Conservation (phyloP, 805 yeast species). For the Suhomyces sp. region DNA sequence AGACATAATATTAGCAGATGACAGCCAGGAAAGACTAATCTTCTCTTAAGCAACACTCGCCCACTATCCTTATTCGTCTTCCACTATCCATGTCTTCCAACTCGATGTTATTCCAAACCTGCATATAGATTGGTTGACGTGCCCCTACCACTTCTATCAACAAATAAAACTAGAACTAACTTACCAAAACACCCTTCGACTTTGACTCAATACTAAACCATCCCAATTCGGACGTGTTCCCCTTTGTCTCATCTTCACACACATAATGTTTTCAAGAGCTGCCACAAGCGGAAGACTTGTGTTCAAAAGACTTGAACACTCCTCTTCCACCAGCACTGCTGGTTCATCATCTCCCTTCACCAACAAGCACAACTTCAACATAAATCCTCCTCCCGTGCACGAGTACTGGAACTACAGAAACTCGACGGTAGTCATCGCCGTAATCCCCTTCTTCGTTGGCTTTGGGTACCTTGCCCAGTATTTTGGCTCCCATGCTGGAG, state of each 20-base stretch:
- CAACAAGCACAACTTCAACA: slow-evolving; percentile 43
- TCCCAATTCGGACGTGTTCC: no score
- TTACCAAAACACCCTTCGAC: no score
- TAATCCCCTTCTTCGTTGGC: slow-evolving; percentile 36
- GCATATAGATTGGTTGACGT: slow-evolving; percentile 29
- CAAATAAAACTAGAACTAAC: no score
- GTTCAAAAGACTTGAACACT: slow-evolving; percentile 30
- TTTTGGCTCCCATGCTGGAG: slow-evolving; percentile 27
- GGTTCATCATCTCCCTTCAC: no score
- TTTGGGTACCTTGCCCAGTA: slow-evolving; percentile 36
- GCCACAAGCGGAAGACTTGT: slow-evolving; percentile 21
- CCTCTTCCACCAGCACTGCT: no score
- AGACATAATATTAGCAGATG: no score
- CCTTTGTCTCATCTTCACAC: no score
- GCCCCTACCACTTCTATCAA: slow-evolving; percentile 2
- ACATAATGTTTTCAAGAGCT: slow-evolving; percentile 29
- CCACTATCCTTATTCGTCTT: no score
- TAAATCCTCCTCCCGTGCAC: slow-evolving; percentile 45
- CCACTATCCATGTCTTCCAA: background rate
- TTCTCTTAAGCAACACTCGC: no score
- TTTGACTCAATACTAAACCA: no score
- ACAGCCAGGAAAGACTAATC: no score
- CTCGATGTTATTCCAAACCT: slow-evolving; percentile 12
- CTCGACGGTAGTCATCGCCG: slow-evolving; percentile 35
- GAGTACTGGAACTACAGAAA: slow-evolving; percentile 44